phyloP scores from a whole-genome alignment of 1,284 basidiomycete species.

The Ustanciosporium gigantosporum region DNA sequence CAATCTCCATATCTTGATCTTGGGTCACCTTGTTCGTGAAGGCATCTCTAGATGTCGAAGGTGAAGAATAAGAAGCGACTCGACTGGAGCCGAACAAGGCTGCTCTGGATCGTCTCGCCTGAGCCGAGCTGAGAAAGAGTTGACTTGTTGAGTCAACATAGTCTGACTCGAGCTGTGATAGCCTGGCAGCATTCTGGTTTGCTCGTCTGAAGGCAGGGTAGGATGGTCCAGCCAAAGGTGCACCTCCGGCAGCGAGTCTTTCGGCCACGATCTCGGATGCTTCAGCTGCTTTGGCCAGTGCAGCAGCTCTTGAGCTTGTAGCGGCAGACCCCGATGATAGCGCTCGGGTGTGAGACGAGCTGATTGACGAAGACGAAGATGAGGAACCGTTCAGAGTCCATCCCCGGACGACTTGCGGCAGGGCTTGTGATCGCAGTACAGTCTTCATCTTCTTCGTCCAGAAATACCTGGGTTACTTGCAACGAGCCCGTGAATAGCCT shows the following conservation, averaged over 20 bases:
- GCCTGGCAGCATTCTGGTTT: slow-evolving; percentile 3
- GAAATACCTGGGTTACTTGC: too few relatives aligned
- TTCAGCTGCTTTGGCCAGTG: slow-evolving; percentile 32
- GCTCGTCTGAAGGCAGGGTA: slow-evolving; percentile 8
- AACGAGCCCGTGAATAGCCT: too few relatives aligned
- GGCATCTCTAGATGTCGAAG: background rate
- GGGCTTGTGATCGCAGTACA: too few relatives aligned
- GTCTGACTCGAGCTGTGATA: slow-evolving; percentile 3
- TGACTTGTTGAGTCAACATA: slow-evolving; percentile 5
- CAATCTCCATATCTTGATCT: slow-evolving; percentile 1
- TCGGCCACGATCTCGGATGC: slow-evolving; percentile 23
- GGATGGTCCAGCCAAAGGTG: slow-evolving; percentile 12
- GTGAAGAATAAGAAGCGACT: slow-evolving; percentile 6
- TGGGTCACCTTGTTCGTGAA: background rate
- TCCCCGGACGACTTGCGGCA: too few relatives aligned
- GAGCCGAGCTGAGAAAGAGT: slow-evolving; percentile 28
- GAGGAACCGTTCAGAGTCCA: too few relatives aligned
- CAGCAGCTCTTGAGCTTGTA: slow-evolving; percentile 20
- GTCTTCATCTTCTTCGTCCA: too few relatives aligned
- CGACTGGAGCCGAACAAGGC: slow-evolving; percentile 29
- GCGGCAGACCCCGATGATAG: slow-evolving; percentile 9
- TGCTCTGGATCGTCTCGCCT: slow-evolving; percentile 30
- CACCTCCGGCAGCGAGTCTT: slow-evolving; percentile 5
- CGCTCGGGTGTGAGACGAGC: too few relatives aligned
- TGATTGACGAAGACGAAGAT: too few relatives aligned